Percentiles rank a stretch among this genome's conserved stretches.
Evolutionary conservation across 805 yeast genomes (phyloP).

Genomic region (Candida arabinofermentans): DNA sequence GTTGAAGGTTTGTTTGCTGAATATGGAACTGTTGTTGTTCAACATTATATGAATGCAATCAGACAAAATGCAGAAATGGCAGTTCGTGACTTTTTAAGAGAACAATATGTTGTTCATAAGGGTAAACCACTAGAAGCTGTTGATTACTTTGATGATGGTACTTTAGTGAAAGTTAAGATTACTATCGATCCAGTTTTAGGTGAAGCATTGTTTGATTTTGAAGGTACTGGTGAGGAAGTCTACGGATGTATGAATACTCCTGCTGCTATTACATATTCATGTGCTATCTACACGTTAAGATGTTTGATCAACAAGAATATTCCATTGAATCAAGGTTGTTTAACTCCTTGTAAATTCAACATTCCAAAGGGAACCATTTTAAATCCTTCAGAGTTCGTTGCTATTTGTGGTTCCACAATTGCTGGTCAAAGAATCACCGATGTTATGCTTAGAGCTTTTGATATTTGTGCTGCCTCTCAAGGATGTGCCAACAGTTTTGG

Average conservation of each 20-base stretch:
- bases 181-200: slow-evolving; percentile 39
- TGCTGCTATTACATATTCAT: slow-evolving; percentile 47
- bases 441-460: slow-evolving; percentile 49
- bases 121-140: slow-evolving; percentile 35
- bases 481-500: slow-evolving; percentile 58
- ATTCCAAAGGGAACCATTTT: slow-evolving; percentile 30
- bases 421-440: slow-evolving; percentile 55
- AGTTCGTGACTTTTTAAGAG: slow-evolving; percentile 35
- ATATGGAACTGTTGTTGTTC: slow-evolving; percentile 35
- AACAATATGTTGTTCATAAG: slow-evolving; percentile 33
- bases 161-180: slow-evolving; percentile 42
- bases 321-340: slow-evolving; percentile 54
- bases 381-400: slow-evolving; percentile 44
- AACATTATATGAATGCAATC: slow-evolving; percentile 42
- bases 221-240: slow-evolving; percentile 47
- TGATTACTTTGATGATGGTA: slow-evolving; percentile 53
- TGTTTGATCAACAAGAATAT: slow-evolving; percentile 47
- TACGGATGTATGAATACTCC: slow-evolving; percentile 55
- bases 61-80: slow-evolving; percentile 41
- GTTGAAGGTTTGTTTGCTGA: slow-evolving; percentile 38
- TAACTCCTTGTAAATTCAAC: slow-evolving; percentile 38
- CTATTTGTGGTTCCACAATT: slow-evolving; percentile 52
- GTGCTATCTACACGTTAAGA: slow-evolving; percentile 50
- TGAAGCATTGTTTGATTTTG: slow-evolving; percentile 44
- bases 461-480: slow-evolving; percentile 54